Base-by-base conservation (phyloP, 495 filamentous ascomycete genomes). In the Podospora bellae-mahoneyi region DNA sequence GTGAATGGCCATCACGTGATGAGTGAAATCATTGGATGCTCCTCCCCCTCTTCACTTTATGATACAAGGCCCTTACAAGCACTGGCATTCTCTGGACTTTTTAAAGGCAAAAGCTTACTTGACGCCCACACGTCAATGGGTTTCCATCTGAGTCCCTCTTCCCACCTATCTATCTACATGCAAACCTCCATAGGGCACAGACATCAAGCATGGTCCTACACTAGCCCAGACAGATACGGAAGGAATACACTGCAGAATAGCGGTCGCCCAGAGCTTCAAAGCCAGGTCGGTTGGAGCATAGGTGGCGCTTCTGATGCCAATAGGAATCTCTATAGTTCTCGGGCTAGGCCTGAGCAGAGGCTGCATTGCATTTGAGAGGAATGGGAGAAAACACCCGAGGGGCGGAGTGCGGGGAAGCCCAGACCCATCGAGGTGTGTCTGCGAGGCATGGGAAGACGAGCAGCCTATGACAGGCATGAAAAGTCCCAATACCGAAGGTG, bases 171-270 rank as follows among this genome's bases (percentile, higher is more conserved):
- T 23, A 2, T 23, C 23, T 23, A 23, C 23, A 23, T 23, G 23
- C 23, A 23, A 23, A 23, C 23, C 23, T 23, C 23, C 23, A 23
- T 23, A 23, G 30, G 30, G 30, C 30, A 32, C 30, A 6, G 30
- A 32, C 30, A 32, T 32, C 28, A 9, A 27, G 23, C 32, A 20
- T 27, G 18, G 0, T 61, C 27, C 23, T 28, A 61, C 18, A 34
- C 32, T 19, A 62, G 20, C 32, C 28, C 20, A 9, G 54, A n/a
- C 19, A 19, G n/a, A 13, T 4, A 10, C 16, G 32, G 64, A 66
- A 66, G 60, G 59, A 64, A 27, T 19, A 19, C 27, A 28, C 19
- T 19, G 62, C 62, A 60, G 44, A 54, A 60, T 55, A 20, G 62
- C 39, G 53, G 57, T 39, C n/a, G 39, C 28, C 63, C 27, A 69